These are phyloP conservation scores for Hyaloscypha finlandica DNA, from an alignment of 495 filamentous ascomycete species.

Conservation along the genomic window DNA sequence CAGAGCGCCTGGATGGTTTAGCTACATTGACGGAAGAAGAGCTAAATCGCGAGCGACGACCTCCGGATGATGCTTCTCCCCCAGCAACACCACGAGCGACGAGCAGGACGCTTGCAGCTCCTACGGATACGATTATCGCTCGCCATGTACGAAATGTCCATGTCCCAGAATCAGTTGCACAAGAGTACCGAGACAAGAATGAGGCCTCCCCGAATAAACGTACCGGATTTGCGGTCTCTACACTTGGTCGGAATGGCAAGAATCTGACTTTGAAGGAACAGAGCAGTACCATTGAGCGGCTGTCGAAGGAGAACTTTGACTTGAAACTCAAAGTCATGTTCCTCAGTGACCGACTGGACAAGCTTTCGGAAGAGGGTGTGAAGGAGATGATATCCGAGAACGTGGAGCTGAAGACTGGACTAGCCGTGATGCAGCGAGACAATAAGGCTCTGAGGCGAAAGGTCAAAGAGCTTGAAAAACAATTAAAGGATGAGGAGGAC, in stretches of 20 bases:
- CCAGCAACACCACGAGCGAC: conserved; percentile 50
- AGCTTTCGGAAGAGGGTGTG: conserved; percentile 92
- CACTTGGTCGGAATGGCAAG: conserved; percentile 65
- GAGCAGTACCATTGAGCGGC: conserved; percentile 90
- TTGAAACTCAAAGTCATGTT: conserved; percentile 98
- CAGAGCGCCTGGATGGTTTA: conserved; percentile 50
- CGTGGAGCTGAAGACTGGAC: conserved; percentile 87
- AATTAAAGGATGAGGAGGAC: conserved; percentile 71
- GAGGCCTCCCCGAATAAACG: conserved; percentile 55
- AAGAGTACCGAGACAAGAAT: conserved; percentile 70
- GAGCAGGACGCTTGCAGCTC: conserved; percentile 52
- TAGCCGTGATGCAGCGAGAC: conserved; percentile 85
- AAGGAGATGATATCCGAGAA: conserved; percentile 98
- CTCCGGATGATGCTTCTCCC: conserved; percentile 26
- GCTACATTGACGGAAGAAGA: conserved; percentile 64
- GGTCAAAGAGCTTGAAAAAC: conserved; percentile 83
- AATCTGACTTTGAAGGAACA: conserved; percentile 96
- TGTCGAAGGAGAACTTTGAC: conserved; percentile 97
- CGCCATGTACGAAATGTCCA: conserved; percentile 86
- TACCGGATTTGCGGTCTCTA: conserved; percentile 44
- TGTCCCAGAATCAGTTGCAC: conserved; percentile 83
- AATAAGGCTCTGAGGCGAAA: conserved; percentile 76
- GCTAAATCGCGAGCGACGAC: conserved; percentile 28
- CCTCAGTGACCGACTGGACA: conserved; percentile 87
- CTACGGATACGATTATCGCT: conserved; percentile 86